Evolutionary conservation across 805 yeast species (phyloP).

Genomic region (Yarrowia sp.): DNA sequence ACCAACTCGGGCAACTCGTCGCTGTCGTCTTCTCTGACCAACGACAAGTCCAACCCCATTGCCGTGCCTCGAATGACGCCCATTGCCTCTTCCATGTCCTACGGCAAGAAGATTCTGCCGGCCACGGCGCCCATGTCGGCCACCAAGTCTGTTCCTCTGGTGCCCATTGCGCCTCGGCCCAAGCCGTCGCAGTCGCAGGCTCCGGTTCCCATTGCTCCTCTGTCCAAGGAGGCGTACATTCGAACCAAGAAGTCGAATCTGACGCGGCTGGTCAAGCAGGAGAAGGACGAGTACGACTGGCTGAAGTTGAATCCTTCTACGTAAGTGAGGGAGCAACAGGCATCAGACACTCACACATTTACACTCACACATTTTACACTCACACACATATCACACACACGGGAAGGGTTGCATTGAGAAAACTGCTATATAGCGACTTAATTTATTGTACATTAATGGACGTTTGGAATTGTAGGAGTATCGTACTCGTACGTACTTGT

Average conservation of each 20-base stretch:
- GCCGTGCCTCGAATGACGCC: slow-evolving; percentile 25
- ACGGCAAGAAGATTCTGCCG: slow-evolving; percentile 20
- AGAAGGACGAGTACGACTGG: slow-evolving; percentile 22
- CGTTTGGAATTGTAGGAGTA: too few species aligned
- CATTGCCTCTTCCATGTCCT: neutral
- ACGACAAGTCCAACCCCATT: slow-evolving; percentile 5
- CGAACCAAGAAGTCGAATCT: slow-evolving; percentile 17
- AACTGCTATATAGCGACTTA: slow-evolving; percentile 10
- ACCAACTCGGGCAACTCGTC: slow-evolving; percentile 14
- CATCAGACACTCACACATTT: neutral
- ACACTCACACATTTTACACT: too few species aligned
- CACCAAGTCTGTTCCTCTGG: slow-evolving; percentile 18
- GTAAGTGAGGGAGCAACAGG: neutral
- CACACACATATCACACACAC: neutral
- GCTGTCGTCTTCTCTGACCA: slow-evolving; percentile 17
- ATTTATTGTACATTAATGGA: slow-evolving; percentile 16
- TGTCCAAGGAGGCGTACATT: slow-evolving; percentile 21
- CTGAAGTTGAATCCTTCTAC: slow-evolving; percentile 10
- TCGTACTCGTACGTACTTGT: too few species aligned
- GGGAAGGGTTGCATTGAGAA: slow-evolving; percentile 5
- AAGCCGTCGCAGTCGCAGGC: slow-evolving; percentile 13
- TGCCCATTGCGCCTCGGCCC: slow-evolving; percentile 16
- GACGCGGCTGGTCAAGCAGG: slow-evolving; percentile 24
- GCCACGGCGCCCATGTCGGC: slow-evolving; percentile 15
- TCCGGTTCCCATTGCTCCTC: slow-evolving; percentile 22